Base-by-base conservation (phyloP, 2,329 filamentous ascomycete species). In the Acrodontium crateriforme region DNA sequence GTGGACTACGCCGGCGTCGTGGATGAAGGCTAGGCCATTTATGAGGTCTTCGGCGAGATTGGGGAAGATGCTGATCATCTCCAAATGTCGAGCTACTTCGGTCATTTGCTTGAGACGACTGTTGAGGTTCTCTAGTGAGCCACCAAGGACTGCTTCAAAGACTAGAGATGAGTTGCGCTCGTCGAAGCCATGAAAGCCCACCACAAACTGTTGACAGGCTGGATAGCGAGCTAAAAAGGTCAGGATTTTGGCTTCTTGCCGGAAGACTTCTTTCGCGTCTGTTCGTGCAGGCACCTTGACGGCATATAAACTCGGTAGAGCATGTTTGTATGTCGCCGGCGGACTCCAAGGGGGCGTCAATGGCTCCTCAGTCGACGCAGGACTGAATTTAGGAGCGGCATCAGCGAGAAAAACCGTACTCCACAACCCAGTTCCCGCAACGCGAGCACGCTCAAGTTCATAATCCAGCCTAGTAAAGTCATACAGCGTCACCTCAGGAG, bases 1-100 rank as follows among this genome's bases (percentile, higher is more conserved):
- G 31, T 59, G 55, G 2, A 59, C 48, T 26, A 60, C 52, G 13
- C 46, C 47, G 15, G 52, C 47, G 6, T 42, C 32, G 30, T 59
- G 52, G 30, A 65, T 38, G 50, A 59, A 63, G 3, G 47, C 47
- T 3, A 65, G 45, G 12, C 56, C 57, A 19, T 44, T 40, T 16
- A 61, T 45, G 5, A 63, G 49, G 18, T 54, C 42, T 14, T 42
- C 34, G 0, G 58, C 56, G 6, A 63, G 42, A n/a, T 33, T 25
- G 2, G 59, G 58, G 29, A 62, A 62, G 3, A 56, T 19, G 4
- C 31, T 18, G 5, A 53, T 50, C 3, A 62, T 45, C 17, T 51
- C 49, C 3, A 39, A 22, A 12, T 55, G 46, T 23, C 59, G 55
- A 0, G 37, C 40, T 4, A 49, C 36, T 30, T 51, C 49, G 2